Evolutionary conservation across 768 basidiomycete species (phyloP), one percentile per base, ranked within the genome.

Genomic region (Exsudoporus frostii): DNA sequence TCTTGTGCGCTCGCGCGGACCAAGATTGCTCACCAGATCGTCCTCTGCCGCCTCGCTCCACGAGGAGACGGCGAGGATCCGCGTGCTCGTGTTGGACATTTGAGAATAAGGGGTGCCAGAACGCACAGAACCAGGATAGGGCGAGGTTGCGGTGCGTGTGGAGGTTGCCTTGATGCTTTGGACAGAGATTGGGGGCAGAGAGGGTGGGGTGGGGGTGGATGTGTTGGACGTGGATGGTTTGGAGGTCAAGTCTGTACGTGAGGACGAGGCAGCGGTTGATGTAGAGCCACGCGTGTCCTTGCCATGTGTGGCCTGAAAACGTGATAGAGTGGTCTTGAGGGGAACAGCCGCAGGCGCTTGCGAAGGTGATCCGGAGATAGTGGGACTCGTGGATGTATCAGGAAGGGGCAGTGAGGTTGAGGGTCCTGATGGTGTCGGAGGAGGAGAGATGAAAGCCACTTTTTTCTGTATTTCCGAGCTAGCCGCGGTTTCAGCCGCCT

Each of bases 1-100:
- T 48, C 95, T 82, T 36, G 95, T 97, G 53, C 95, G 83, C 69
- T 98, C 95, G 55, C 92, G 84, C 41, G 92, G 86, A n/a, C 93
- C 92, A 33, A 98, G 77, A 65, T 98, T 92, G 41, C 86, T 85
- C 19, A 98, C 90, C 39, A 98, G 82, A 70, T 98, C 95, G 51
- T 91, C 92, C 68, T 95, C 93, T 10, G 94, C 92, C 57, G 87
- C 88, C 68, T 96, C 91, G 65, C 92, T 95, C 95, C 95, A 98
- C 19, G 88, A 90, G 56, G 82, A 72, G 2, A 86, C 88, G 29
- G 88, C 81, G 37, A 90, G 76, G 53, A 93, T 90, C 39, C 86
- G 82, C 56, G 83, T 87, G 48, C 83, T 83, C 49, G 82, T 79
- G 44, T 75, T 77, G 10, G 85, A 88, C 81, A 86, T 85, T 58